Evolutionary conservation across 164 flowering plant genomes (phyloP), one percentile per base, ranked within the genome.

Genomic region (Buxus sempervirens): DNA sequence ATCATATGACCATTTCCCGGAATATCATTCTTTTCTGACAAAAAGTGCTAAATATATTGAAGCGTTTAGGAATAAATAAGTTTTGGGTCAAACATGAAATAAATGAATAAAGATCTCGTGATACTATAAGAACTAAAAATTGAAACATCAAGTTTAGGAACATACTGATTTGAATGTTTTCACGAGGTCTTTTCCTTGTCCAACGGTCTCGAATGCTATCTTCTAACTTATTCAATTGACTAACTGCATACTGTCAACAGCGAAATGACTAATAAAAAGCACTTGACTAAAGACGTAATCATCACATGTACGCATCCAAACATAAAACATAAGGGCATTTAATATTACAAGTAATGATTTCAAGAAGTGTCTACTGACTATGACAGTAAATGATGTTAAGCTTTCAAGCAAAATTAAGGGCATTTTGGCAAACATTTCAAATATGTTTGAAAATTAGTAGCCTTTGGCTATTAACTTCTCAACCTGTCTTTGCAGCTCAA

Each of bases 131-230:
- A 63, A 61, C 18, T 32, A 0, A n/a, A 65, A 62, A 70, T 8
- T 14, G 32, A 54, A 53, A 53, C 25, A 10, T 24, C 60, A 62
- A 19, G 49, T 10, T 58, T 7, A 58, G 62, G 72, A 61, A 79
- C 82, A 45, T 84, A 89, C 91, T 83, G 70, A 60, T 76, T 51
- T 67, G 74, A 54, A 74, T 70, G 20, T 71, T 86, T 60, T 85
- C 88, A n/a, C 66, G 83, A 62, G 87, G 82, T 71, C 59, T 86
- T 77, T 79, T 87, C 80, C 65, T 77, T 51, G 77, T 69, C 99
- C 99, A 93, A 42, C 81, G 80, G 72, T 88, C 91, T 88, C 85
- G 82, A 55, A 96, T 93, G 86, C 88, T 90, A 53, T 93, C 98
- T 82, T 96, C 99, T 86, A 96, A 71, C 72, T 83, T 93, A 75